phyloP scores from a whole-genome alignment of 1,139 yeast species.

The Komagataea norvegica region DNA sequence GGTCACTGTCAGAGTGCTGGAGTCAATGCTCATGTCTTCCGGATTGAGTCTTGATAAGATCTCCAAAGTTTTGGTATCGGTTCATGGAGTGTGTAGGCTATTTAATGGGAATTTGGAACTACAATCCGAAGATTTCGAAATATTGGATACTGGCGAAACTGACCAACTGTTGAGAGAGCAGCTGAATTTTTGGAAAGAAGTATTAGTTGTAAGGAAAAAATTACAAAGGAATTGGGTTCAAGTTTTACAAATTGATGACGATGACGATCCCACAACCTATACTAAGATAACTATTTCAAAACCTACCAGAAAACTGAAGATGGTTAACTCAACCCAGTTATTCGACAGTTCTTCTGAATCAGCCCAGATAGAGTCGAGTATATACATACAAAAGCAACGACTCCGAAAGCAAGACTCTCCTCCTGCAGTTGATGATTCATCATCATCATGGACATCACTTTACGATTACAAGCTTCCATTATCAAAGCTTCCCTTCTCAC shows the following conservation, averaged over 20 bases:
- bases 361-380: conserved; percentile 9
- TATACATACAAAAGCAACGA: conserved; percentile 8
- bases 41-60: conserved; percentile 7
- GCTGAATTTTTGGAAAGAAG: conserved; percentile 33
- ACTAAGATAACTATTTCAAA: conserved; percentile 8
- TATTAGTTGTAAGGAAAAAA: conserved; percentile 28
- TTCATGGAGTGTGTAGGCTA: conserved; percentile 14
- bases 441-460: conserved; percentile 8
- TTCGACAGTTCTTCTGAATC: conserved; percentile 8
- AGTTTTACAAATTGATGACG: conserved; percentile 14
- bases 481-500: neutral
- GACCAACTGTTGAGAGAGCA: conserved; percentile 28
- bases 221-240: conserved; percentile 29
- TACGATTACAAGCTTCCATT: conserved; percentile 1
- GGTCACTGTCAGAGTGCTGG: conserved; percentile 18
- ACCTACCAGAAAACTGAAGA: conserved; percentile 8
- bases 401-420: conserved; percentile 4
- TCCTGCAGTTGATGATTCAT: conserved; percentile 10
- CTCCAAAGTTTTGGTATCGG: conserved; percentile 15
- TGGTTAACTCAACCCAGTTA: neutral
- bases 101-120: conserved; percentile 26
- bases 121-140: conserved; percentile 25
- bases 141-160: conserved; percentile 21
- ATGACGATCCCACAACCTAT: neutral
- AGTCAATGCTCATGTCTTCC: conserved; percentile 14